phyloP scores from a whole-genome alignment of 2,329 filamentous ascomycete species.

The Albophoma yamanashiensis region DNA sequence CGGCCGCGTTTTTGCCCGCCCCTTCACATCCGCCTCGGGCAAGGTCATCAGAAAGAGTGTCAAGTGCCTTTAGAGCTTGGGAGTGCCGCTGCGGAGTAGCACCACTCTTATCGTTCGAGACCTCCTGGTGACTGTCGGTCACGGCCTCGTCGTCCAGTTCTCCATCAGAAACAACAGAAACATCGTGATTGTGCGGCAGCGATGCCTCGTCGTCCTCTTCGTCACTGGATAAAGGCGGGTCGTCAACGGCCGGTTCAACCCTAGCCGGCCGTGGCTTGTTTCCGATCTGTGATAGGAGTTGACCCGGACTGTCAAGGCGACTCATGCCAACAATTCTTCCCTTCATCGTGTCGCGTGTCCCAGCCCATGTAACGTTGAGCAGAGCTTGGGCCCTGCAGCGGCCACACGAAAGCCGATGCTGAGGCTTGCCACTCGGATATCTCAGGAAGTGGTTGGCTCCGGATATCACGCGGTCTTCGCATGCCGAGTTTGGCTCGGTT shows the following conservation, averaged over 20 bases:
- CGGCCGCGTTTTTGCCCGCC: not conserved
- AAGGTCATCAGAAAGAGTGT: slow-evolving; percentile 2
- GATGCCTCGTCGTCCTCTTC: slow-evolving; percentile 9
- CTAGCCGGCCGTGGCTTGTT: slow-evolving; percentile 3
- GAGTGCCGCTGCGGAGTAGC: not conserved
- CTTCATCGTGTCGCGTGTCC: not conserved
- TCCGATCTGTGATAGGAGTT: slow-evolving; percentile 7
- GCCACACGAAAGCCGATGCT: not conserved
- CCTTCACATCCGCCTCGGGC: slow-evolving; percentile 7
- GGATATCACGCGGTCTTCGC: not conserved
- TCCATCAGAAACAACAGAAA: not conserved
- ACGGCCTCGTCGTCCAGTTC: not conserved
- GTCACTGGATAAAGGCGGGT: slow-evolving; percentile 17
- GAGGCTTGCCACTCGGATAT: not conserved
- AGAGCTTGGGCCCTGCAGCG: not conserved
- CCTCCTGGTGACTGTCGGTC: not conserved
- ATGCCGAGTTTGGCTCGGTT: not conserved
- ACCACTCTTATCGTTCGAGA: not conserved
- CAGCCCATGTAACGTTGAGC: not conserved
- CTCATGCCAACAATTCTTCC: slow-evolving; percentile 12
- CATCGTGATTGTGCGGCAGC: not conserved
- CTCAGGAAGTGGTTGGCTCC: not conserved
- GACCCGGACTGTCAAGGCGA: slow-evolving; percentile 2
- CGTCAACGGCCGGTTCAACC: slow-evolving; percentile 7
- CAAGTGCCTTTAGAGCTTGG: not conserved